Evolutionary conservation across 2,329 filamentous ascomycete genomes (phyloP), one percentile per base, ranked within the genome.

Genomic region (Hymenoscyphus fraxineus): DNA sequence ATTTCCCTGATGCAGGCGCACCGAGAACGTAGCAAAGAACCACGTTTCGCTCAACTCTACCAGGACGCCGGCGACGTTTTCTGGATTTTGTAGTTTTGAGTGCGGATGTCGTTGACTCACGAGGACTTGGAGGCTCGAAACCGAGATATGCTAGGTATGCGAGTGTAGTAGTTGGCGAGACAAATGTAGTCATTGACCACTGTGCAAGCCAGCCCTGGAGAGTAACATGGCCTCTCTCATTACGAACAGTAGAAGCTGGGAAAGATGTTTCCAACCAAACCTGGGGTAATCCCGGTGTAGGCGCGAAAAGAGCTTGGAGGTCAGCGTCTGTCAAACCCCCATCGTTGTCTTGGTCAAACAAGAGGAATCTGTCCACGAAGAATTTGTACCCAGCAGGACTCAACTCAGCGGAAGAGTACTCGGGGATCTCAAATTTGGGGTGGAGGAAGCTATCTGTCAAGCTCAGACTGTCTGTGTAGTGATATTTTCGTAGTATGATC

Each of bases 141-240:
- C 95, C 95, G 1, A 99, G 87, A 75, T 97, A 97, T 2, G 95
- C 95, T 2, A 99, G 86, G 76, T 99, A 99, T 71, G 96, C 93
- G 3, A 99, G 83, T 0, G 95, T 98, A 0, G 92, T 97, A 75
- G 95, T 96, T 13, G 95, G 94, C 64, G 96, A 93, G 66, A 96
- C 87, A 73, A 98, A 99, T 0, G 95, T 99, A 0, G 95, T 99
- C 95, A 99, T 99, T 76, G 93, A 97, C 95, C 95, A 99, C 73
- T 99, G 95, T 3, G 95, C 95, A 44, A 99, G 85, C 95, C 95
- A 99, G 1, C 95, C 95, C 77, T 99, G 95, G 3, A 99, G 82
- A 1, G 95, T 99, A 67, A 99, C 93, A 75, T 98, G 87, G 0
- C 95, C 95, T 9, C 92, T 92, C 77, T 99, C 95, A 74, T 97